Percentiles rank a stretch among this genome's conserved stretches.
Conservation (phyloP, 108 stramenopile genomes). For the Ochromonas danica region DNA sequence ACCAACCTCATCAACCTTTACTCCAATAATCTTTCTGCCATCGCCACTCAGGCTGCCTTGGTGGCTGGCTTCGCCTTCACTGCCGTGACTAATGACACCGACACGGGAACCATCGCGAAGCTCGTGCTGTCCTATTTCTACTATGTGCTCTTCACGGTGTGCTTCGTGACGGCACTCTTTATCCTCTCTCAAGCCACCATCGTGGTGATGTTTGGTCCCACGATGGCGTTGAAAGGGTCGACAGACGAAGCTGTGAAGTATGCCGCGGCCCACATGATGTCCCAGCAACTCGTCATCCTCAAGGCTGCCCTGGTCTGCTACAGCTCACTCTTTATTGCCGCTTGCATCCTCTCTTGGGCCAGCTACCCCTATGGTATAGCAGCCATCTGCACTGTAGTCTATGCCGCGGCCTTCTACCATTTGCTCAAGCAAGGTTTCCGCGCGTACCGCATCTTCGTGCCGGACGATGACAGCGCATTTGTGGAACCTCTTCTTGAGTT, state of each 20-base stretch:
- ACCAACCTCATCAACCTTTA: slow-evolving; percentile 18
- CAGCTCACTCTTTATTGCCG: slow-evolving; percentile 18
- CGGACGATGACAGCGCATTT: neutral
- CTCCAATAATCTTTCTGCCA: slow-evolving; percentile 27
- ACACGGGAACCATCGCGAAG: neutral
- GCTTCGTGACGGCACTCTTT: slow-evolving; percentile 27
- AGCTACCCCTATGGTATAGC: slow-evolving; percentile 2
- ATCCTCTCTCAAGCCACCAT: slow-evolving; percentile 26
- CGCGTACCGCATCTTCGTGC: slow-evolving; percentile 22
- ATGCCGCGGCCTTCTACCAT: slow-evolving; percentile 5
- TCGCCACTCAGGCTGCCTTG: slow-evolving; percentile 32
- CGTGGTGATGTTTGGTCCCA: slow-evolving; percentile 28
- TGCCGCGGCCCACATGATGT: neutral
- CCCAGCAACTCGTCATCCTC: slow-evolving; percentile 1
- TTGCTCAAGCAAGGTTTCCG: neutral
- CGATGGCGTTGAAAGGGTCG: slow-evolving; percentile 30
- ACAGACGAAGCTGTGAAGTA: slow-evolving; percentile 20
- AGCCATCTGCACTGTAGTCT: neutral
- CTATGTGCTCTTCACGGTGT: neutral
- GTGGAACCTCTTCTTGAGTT: neutral
- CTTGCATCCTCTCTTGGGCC: slow-evolving; percentile 11
- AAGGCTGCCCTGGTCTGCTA: neutral
- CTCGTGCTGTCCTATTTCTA: neutral
- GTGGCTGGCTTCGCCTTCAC: slow-evolving; percentile 26
- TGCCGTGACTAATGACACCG: neutral